These are phyloP conservation scores for Candida andamanensis DNA, from an alignment of 805 yeast species.

Conservation along the genomic window DNA sequence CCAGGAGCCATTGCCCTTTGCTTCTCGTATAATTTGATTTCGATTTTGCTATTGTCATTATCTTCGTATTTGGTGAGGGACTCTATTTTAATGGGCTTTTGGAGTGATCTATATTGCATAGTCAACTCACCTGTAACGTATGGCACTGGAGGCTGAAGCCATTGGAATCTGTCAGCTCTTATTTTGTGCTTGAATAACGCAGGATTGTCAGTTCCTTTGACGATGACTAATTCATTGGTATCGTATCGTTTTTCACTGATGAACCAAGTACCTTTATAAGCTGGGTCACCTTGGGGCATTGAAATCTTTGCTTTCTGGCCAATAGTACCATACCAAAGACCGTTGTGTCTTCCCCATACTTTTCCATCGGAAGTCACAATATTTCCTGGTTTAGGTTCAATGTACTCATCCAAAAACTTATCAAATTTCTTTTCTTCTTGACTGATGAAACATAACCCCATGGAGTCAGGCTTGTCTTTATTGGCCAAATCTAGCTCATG, in stretches of 20 bases:
- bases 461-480: conserved; percentile 85
- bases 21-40: conserved; percentile 37
- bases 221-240: conserved; percentile 74
- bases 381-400: conserved; percentile 70
- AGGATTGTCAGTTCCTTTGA: conserved; percentile 59
- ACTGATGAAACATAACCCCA: conserved; percentile 88
- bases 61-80: too few species aligned
- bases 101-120: conserved; percentile 73
- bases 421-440: conserved; percentile 58
- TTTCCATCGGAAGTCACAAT: conserved; percentile 71
- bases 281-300: conserved; percentile 86
- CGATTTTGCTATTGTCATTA: conserved; percentile 15
- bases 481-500: conserved; percentile 46
- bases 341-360: conserved; percentile 77
- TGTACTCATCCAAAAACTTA: conserved; percentile 68
- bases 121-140: conserved; percentile 6
- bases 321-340: conserved; percentile 92
- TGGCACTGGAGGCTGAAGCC: conserved; percentile 7
- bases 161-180: conserved; percentile 37
- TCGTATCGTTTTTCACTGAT: conserved; percentile 64
- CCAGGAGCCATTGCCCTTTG: conserved; percentile 86
- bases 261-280: conserved; percentile 77
- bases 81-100: conserved; percentile 43
- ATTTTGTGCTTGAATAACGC: conserved; percentile 46
- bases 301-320: conserved; percentile 80